Conservation (phyloP, 78 protist genomes). For the Protostelium mycophagum region DNA sequence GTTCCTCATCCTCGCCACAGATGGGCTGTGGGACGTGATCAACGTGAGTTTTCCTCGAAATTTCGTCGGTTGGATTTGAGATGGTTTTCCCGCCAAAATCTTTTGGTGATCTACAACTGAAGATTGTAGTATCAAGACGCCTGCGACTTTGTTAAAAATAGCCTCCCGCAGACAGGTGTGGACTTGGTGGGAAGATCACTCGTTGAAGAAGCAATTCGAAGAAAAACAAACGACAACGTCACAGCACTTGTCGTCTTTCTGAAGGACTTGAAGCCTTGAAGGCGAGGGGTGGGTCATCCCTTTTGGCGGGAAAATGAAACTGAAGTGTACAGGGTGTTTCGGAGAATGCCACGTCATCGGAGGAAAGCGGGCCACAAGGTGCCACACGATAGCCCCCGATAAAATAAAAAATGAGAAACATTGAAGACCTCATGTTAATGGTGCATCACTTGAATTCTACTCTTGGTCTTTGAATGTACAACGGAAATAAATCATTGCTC, state of each 20-base stretch:
- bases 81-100: neutral
- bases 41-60: constrained; percentile 18
- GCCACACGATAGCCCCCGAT: too few relatives aligned
- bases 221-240: constrained; percentile 43
- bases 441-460: too few relatives aligned
- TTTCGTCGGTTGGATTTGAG: constrained; percentile 8
- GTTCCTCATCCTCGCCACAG: constrained; percentile 50
- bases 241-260: constrained; percentile 33
- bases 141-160: neutral
- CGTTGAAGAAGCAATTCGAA: constrained; percentile 41
- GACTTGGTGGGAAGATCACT: neutral
- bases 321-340: too few relatives aligned
- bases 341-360: too few relatives aligned
- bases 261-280: too few relatives aligned
- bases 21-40: constrained; percentile 67
- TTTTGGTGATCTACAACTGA: neutral
- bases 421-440: too few relatives aligned
- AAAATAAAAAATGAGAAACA: too few relatives aligned
- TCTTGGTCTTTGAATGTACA: too few relatives aligned
- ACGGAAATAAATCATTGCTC: too few relatives aligned
- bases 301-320: too few relatives aligned
- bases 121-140: neutral
- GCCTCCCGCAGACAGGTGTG: neutral
- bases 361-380: too few relatives aligned
- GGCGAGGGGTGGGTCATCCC: too few relatives aligned